Conservation (phyloP, 2,329 filamentous ascomycete species). For the Chrysosporium queenslandicum region DNA sequence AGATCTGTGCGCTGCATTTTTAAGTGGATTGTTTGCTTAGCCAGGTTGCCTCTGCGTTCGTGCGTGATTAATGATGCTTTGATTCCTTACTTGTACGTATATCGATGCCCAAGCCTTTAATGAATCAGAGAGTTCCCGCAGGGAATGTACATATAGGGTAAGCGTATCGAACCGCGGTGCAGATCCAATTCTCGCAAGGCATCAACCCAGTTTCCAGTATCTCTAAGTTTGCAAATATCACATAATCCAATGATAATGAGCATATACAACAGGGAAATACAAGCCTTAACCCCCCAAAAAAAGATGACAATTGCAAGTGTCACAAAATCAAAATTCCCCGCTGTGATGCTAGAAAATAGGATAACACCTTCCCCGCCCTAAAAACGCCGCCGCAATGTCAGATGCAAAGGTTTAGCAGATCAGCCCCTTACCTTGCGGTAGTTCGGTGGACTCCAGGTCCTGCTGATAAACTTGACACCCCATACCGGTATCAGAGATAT, state of each 20-base stretch:
- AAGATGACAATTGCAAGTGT: too few relatives aligned
- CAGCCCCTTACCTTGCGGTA: constrained; percentile 70
- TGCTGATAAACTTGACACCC: constrained; percentile 70
- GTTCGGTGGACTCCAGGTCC: constrained; percentile 80
- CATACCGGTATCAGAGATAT: constrained; percentile 81
- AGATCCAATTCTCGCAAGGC: background rate
- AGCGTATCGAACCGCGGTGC: background rate
- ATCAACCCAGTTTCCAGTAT: background rate
- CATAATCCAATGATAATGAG: background rate
- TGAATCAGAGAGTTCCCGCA: background rate
- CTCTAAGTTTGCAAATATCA: background rate
- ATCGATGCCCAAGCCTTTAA: too few relatives aligned
- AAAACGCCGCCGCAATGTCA: background rate
- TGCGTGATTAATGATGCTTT: background rate
- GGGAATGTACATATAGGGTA: background rate
- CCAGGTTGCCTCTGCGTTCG: background rate
- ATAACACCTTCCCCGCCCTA: background rate
- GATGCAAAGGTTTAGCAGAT: constrained; percentile 6
- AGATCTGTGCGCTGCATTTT: background rate
- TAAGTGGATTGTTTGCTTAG: background rate
- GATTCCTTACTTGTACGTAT: background rate
- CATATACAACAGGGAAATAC: background rate
- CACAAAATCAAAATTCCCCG: background rate
- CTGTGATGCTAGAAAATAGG: background rate
- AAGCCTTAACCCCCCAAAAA: background rate